Evolutionary conservation across 2,329 filamentous ascomycete genomes (phyloP), one percentile per base, ranked within the genome.

Genomic region (Fusarium veterinarium): DNA sequence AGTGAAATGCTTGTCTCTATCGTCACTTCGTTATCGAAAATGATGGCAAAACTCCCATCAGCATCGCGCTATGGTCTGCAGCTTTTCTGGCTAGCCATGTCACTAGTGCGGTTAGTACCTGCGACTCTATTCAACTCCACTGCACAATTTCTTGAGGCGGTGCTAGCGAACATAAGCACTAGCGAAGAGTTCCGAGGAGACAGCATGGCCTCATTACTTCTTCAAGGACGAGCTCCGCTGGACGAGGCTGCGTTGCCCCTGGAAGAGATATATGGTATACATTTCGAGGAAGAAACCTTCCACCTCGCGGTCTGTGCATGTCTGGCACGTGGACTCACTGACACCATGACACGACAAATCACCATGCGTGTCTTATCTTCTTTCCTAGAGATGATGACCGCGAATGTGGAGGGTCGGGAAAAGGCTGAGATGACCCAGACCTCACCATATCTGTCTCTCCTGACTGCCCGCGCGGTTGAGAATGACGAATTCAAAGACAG

Each of bases 1-100:
- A 89, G 86, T 71, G 91, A 92, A 74, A 91, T 93, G 90, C 85
- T 92, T 35, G 87, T 91, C 38, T 89, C 91, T 10, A 92, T 93
- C 60, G 86, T 92, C 28, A 91, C 89, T 5, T 88, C 90, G 6
- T 79, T 93, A 48, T 91, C 91, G 16, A 92, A 91, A 78, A 92
- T 93, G 90, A 91, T 92, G 86, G 85, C 88, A 20, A 92, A 92
- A 76, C 84, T 93, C 25, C 89, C 89, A 10, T 88, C 89, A 6
- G 86, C 90, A 14, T 93, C 91, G 33, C 87, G 91, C 37, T 93
- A 93, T 75, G 90, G 91, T 1, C 81, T 91, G 38, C 91, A 93
- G 75, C 83, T 93, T 10, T 93, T 93, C 78, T 93, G 91, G 91
- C 83, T 93, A 38, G 90, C 90, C 14, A 88, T 92, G 72, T 91